Base-by-base conservation (phyloP, 148 eudicot genomes). In the Bassia scoparia region DNA sequence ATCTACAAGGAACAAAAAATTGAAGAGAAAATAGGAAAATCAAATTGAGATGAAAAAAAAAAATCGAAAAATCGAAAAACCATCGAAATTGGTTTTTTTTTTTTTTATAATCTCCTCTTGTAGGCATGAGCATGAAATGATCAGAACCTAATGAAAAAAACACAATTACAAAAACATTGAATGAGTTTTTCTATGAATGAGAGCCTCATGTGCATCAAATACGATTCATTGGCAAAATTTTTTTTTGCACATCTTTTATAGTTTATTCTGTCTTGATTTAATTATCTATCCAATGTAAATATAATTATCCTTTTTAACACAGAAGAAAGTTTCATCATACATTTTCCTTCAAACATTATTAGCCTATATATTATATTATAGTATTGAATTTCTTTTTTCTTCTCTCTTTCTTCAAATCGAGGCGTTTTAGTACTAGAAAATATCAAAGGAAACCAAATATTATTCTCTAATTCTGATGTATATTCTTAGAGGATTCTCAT, bases 261-360 rank as follows among this genome's bases (percentile, higher is more conserved):
- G 61, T 26, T 33, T 4, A 31, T 43, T 59, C n/a, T n/a, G 41
- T 7, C n/a, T 56, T 55, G 13, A 27, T 71, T 56, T 55, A 17
- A 56, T 58, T n/a, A 56, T 55, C 70, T 44, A n/a, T n/a, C 60
- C 41, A 27, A 59, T 60, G 54, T 72, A 56, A 59, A n/a, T 44
- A 24, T 59, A 27, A 58, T 6, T 71, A 12, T 24, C 38, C 34
- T 56, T 59, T 71, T 52, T 56, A 38, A 41, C 16, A 33, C 44
- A 70, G 38, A 70, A 30, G 10, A 24, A n/a, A 14, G 46, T 71
- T 27, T 33, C 41, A 61, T 31, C 9, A 31, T 61, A 31, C 43
- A 18, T 33, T 61, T 61, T 41, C 9, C 46, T 41, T 41, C 46
- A 24, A 2, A 6, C 33, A 37, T 1, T 61, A 61, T 6, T 61